Percentiles rank a stretch among this genome's conserved stretches.
phyloP scores from a whole-genome alignment of 2,329 filamentous ascomycete genomes.

The Magnaporthiopsis poae region DNA sequence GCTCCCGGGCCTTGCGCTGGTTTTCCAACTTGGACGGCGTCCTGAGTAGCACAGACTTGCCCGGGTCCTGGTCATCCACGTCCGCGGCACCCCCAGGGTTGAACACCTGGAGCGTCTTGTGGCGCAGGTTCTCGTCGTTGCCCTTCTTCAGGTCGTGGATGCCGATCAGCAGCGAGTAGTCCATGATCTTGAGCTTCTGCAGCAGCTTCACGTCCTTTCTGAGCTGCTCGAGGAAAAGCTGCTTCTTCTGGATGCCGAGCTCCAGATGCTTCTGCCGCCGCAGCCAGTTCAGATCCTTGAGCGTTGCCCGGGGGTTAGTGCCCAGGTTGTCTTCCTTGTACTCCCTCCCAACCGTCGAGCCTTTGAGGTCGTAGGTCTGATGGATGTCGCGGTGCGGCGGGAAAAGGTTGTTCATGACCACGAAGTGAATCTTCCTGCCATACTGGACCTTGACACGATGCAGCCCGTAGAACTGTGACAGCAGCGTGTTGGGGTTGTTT shows the following conservation, averaged over 20 bases:
- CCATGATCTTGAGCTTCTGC: constrained; percentile 90
- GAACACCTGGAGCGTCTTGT: constrained; percentile 86
- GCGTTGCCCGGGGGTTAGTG: constrained; percentile 79
- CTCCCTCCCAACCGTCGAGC: constrained; percentile 86
- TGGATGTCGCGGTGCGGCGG: constrained; percentile 96
- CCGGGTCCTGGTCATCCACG: constrained; percentile 45
- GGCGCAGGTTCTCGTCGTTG: constrained; percentile 86
- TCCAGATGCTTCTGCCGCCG: constrained; percentile 76
- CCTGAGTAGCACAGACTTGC: constrained; percentile 59
- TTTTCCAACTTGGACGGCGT: constrained; percentile 92
- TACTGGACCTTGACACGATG: constrained; percentile 98
- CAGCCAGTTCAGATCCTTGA: constrained; percentile 97
- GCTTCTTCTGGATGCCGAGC: constrained; percentile 79
- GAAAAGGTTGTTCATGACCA: constrained; percentile 99
- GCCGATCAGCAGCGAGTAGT: constrained; percentile 89
- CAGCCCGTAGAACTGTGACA: constrained; percentile 94
- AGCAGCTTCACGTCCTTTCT: constrained; percentile 76
- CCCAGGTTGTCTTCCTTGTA: constrained; percentile 80
- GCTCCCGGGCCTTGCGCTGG: constrained; percentile 77
- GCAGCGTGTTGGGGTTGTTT: constrained; percentile 87
- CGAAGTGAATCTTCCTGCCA: constrained; percentile 96
- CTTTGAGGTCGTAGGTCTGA: constrained; percentile 92
- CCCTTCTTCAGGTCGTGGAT: constrained; percentile 85
- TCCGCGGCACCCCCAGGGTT: constrained; percentile 63
- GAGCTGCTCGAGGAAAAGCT: constrained; percentile 80